These are phyloP conservation scores for Limonium bicolor DNA, from an alignment of 148 eudicot genomes.

Conservation along the genomic window DNA sequence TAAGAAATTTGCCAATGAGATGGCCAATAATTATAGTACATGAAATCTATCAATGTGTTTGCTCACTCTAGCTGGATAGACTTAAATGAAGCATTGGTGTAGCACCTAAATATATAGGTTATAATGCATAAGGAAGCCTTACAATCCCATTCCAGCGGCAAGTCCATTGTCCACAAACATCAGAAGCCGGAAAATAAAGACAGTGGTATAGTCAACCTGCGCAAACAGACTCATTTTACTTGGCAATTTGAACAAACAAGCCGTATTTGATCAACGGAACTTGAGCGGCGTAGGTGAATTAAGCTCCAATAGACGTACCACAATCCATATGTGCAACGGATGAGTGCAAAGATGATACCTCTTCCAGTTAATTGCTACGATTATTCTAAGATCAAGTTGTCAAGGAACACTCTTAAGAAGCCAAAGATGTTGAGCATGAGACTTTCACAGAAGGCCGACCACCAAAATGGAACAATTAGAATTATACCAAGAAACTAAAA, in stretches of 20 bases:
- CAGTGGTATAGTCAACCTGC: slow-evolving; percentile 83
- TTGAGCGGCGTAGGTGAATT: background rate
- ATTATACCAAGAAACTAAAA: background rate
- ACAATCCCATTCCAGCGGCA: slow-evolving; percentile 98
- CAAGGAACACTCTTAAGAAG: slow-evolving; percentile 21
- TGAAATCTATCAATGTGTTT: no score
- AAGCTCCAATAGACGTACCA: slow-evolving; percentile 37
- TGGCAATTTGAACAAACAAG: slow-evolving; percentile 3
- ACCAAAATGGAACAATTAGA: slow-evolving; percentile 1
- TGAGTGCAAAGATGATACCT: slow-evolving; percentile 58
- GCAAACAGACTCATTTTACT: no score
- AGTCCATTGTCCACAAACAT: slow-evolving; percentile 95
- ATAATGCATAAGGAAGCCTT: slow-evolving; percentile 19
- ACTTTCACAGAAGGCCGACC: background rate
- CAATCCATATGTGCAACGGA: slow-evolving; percentile 91
- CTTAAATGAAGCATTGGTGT: background rate
- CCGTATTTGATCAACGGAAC: no score
- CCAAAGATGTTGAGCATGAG: background rate
- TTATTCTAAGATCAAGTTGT: slow-evolving; percentile 41
- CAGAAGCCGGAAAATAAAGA: slow-evolving; percentile 77
- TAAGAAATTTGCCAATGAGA: no score
- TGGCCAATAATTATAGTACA: no score
- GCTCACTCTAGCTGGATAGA: no score
- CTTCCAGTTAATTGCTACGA: slow-evolving; percentile 72
- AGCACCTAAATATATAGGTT: background rate